Percentiles rank a stretch among this genome's conserved stretches.
These are phyloP conservation scores for Acrodontium crateriforme DNA, from an alignment of 2,329 filamentous ascomycete species.

Conservation along the genomic window DNA sequence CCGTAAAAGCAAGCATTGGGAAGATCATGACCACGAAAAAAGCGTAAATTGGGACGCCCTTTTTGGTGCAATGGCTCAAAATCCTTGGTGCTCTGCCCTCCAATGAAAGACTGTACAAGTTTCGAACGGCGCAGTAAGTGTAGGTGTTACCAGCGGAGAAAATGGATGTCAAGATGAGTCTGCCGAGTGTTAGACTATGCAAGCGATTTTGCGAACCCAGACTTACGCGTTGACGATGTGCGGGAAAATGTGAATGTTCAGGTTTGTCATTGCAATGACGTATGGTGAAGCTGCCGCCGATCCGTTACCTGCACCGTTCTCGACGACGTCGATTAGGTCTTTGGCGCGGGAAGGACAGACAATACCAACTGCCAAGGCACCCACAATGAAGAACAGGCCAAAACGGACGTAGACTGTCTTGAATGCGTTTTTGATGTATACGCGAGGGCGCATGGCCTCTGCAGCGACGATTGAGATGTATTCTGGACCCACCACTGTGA, in stretches of 20 bases:
- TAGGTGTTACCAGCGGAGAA: constrained; percentile 42
- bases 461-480: constrained; percentile 37
- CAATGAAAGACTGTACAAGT: constrained; percentile 37
- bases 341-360: constrained; percentile 22
- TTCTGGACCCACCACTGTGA: constrained; percentile 29
- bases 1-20: constrained; percentile 21
- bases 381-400: constrained; percentile 33
- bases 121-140: constrained; percentile 38
- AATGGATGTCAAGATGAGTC: constrained; percentile 36
- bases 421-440: constrained; percentile 33
- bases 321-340: constrained; percentile 14
- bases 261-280: constrained; percentile 21
- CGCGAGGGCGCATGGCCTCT: constrained; percentile 33
- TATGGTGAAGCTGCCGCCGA: constrained; percentile 18
- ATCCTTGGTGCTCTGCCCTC: constrained; percentile 39
- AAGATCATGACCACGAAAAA: constrained; percentile 33
- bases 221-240: constrained; percentile 25
- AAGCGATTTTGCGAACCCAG: too few relatives aligned
- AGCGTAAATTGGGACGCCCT: constrained; percentile 46
- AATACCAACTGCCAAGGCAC: constrained; percentile 31
- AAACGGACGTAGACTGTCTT: constrained; percentile 35
- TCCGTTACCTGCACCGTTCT: constrained; percentile 8
- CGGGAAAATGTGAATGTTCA: constrained; percentile 29
- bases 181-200: too few relatives aligned
- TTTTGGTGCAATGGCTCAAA: constrained; percentile 43